Conservation (phyloP, 2,329 filamentous ascomycete species). For the Tolypocladium cylindrosporum region DNA sequence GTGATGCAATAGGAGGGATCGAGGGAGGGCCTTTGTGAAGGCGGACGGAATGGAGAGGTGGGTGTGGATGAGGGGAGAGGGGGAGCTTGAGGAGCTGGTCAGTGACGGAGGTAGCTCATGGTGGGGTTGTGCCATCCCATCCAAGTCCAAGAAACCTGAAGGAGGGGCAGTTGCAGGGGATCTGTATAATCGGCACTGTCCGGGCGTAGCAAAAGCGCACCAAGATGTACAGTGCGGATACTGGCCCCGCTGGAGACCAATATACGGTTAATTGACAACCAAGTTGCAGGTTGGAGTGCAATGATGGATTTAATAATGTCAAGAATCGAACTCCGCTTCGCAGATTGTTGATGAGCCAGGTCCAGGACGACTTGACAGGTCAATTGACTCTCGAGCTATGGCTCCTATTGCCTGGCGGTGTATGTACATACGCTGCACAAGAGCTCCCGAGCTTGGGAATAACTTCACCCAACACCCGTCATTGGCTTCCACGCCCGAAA, state of each 20-base stretch:
- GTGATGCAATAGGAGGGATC: too few species aligned
- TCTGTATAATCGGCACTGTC: neutral
- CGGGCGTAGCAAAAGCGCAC: neutral
- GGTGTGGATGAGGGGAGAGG: neutral
- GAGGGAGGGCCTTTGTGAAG: neutral
- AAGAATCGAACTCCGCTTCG: neutral
- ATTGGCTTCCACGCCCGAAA: conserved; percentile 34
- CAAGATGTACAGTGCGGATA: neutral
- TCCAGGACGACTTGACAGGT: neutral
- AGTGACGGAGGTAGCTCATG: neutral
- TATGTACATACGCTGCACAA: too few species aligned
- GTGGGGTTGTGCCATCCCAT: neutral
- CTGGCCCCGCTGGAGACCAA: too few species aligned
- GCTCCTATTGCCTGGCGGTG: too few species aligned
- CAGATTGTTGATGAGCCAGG: neutral
- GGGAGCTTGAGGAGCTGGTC: neutral
- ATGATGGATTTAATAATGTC: neutral
- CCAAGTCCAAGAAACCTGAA: neutral
- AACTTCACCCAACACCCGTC: neutral
- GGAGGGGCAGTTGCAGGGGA: neutral
- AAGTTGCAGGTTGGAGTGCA: neutral
- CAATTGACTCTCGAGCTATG: neutral
- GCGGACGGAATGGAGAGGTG: neutral
- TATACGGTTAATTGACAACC: too few species aligned
- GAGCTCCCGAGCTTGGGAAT: neutral